Conservation (phyloP, 2,329 filamentous ascomycete genomes). For the Xylaria sp. region DNA sequence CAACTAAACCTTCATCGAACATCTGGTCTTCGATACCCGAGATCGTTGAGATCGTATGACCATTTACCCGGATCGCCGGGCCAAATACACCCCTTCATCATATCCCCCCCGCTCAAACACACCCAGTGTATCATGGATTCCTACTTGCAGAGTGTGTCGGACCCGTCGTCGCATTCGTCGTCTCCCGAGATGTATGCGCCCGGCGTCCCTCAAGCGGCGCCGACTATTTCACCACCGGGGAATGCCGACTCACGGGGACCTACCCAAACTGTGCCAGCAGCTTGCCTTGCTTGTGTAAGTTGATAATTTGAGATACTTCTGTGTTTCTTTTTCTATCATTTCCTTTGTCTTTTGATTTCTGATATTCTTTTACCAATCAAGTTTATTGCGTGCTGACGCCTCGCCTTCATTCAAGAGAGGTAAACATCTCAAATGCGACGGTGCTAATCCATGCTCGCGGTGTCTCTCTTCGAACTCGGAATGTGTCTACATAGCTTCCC, state of each 20-base stretch:
- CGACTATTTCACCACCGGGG: conserved; percentile 35
- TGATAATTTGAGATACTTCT: conserved; percentile 6
- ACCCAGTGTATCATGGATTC: conserved; percentile 35
- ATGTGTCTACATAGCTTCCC: conserved; percentile 79
- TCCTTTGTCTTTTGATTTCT: neutral
- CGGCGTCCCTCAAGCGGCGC: conserved; percentile 18
- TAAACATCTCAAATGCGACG: conserved; percentile 83
- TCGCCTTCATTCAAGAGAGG: conserved; percentile 56
- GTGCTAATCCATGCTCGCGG: conserved; percentile 74
- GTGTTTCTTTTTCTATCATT: conserved; percentile 14
- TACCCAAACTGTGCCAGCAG: conserved; percentile 59
- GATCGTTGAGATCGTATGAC: conserved; percentile 34
- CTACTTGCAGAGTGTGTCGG: conserved; percentile 31
- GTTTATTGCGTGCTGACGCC: conserved; percentile 36
- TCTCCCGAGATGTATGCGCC: conserved; percentile 37
- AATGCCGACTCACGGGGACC: conserved; percentile 42
- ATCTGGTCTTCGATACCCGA: conserved; percentile 28
- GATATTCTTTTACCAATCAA: conserved; percentile 10
- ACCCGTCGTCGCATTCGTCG: conserved; percentile 36
- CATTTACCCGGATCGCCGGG: conserved; percentile 32
- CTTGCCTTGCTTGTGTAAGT: conserved; percentile 67
- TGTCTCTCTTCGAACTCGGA: conserved; percentile 68
- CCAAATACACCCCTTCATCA: conserved; percentile 20
- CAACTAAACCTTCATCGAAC: conserved; percentile 23
- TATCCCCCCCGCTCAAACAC: conserved; percentile 10